These are phyloP conservation scores for Fusarium nurragi DNA, from an alignment of 2,329 filamentous ascomycete species.

Conservation along the genomic window DNA sequence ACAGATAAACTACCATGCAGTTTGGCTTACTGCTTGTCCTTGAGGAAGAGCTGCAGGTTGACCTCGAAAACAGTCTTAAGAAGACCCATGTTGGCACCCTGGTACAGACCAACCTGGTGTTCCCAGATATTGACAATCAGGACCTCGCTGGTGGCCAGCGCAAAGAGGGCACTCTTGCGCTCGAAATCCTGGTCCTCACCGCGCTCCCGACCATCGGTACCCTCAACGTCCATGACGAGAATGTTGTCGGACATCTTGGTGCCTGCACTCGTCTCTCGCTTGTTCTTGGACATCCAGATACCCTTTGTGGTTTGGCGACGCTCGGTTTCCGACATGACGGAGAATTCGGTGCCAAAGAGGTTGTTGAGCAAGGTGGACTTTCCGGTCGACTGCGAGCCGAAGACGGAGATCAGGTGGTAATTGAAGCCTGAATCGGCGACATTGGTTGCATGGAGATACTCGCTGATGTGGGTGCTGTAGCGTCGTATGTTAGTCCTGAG, in stretches of 20 bases:
- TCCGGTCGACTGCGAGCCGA: slow-evolving; percentile 97
- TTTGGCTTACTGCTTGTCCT: slow-evolving; percentile 82
- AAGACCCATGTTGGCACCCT: slow-evolving; percentile 98
- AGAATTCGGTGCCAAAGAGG: slow-evolving; percentile 95
- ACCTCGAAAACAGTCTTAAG: slow-evolving; percentile 99
- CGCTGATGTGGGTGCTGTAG: slow-evolving; percentile 75
- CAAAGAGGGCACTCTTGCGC: slow-evolving; percentile 96
- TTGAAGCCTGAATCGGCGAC: slow-evolving; percentile 94
- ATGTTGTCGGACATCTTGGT: slow-evolving; percentile 93
- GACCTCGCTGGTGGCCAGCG: slow-evolving; percentile 95
- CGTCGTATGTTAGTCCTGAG: slow-evolving; percentile 22
- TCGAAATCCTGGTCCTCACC: slow-evolving; percentile 99
- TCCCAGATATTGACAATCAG: slow-evolving; percentile 99
- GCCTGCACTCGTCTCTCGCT: slow-evolving; percentile 64
- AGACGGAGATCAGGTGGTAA: slow-evolving; percentile 98
- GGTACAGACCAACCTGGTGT: slow-evolving; percentile 96
- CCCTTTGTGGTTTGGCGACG: slow-evolving; percentile 97
- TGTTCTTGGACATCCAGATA: slow-evolving; percentile 99
- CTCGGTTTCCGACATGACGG: slow-evolving; percentile 96
- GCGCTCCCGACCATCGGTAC: slow-evolving; percentile 93
- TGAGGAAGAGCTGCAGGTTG: slow-evolving; percentile 95
- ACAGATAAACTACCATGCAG: neutral
- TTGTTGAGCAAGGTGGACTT: slow-evolving; percentile 97
- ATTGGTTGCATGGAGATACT: slow-evolving; percentile 82
- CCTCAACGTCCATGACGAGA: slow-evolving; percentile 98